A percentile compares a stretch with the other conserved stretches of the same genome.
These are phyloP conservation scores for Lycium ferocissimum DNA, from an alignment of 257 asterid species.

Conservation along the genomic window DNA sequence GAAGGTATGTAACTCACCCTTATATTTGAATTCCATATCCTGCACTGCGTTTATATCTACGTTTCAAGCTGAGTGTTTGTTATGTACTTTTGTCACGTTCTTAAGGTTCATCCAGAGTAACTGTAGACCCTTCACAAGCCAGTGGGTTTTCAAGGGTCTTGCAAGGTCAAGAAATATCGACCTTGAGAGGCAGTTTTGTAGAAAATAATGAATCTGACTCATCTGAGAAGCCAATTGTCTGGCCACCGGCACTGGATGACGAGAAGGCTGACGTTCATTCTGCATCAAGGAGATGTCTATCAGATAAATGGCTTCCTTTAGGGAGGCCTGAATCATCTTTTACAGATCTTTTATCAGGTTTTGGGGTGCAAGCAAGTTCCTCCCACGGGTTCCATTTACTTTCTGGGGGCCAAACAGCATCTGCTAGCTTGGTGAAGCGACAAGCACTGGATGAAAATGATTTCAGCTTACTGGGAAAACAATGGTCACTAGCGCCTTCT, in stretches of 20 bases:
- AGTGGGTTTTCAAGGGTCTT: constrained; percentile 81
- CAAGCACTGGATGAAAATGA: constrained; percentile 58
- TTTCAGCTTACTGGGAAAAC: constrained; percentile 50
- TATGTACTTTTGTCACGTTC: constrained; percentile 24
- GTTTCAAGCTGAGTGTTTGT: constrained; percentile 29
- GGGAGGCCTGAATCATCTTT: constrained; percentile 77
- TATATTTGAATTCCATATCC: neutral
- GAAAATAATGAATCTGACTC: constrained; percentile 74
- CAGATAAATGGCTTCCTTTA: constrained; percentile 66
- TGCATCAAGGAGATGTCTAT: constrained; percentile 57
- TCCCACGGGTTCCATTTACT: constrained; percentile 51
- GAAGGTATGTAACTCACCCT: constrained; percentile 61
- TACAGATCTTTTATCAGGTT: constrained; percentile 78
- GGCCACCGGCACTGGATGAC: constrained; percentile 65
- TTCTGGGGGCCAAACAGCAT: constrained; percentile 51
- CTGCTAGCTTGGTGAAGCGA: constrained; percentile 41
- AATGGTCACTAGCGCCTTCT: constrained; percentile 62
- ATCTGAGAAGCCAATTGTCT: constrained; percentile 62
- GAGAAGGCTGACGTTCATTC: constrained; percentile 56
- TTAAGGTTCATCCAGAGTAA: constrained; percentile 74
- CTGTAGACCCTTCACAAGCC: constrained; percentile 73
- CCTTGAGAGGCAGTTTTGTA: constrained; percentile 71
- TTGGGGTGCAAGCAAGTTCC: constrained; percentile 61
- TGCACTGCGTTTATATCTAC: neutral
- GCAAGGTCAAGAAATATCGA: constrained; percentile 88